Conservation (phyloP, 2,329 filamentous ascomycete genomes). For the Tolypocladium capitatum region DNA sequence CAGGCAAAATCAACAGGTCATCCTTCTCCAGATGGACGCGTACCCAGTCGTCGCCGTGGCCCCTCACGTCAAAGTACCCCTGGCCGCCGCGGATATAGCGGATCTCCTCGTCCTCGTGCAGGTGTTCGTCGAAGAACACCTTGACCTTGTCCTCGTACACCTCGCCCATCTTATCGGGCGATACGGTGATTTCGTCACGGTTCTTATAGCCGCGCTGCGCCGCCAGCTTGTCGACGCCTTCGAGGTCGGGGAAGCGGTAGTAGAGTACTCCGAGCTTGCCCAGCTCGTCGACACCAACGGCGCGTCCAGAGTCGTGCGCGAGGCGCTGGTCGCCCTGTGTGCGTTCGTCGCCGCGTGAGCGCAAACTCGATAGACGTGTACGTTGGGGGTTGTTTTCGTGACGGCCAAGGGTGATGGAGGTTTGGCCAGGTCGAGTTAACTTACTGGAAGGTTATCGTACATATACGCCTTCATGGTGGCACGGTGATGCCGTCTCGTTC, state of each 20-base stretch:
- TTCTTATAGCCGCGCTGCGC: conserved; percentile 74
- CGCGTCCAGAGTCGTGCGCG: conserved; percentile 71
- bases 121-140: conserved; percentile 84
- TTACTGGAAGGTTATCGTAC: conserved; percentile 41
- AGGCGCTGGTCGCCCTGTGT: conserved; percentile 84
- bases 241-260: conserved; percentile 50
- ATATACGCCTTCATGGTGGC: conserved; percentile 42
- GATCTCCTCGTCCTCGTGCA: conserved; percentile 98
- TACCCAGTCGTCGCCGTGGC: conserved; percentile 75
- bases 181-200: conserved; percentile 84
- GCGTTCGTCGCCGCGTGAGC: background rate
- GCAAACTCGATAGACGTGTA: background rate
- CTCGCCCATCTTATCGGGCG: conserved; percentile 70
- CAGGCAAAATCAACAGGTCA: conserved; percentile 85
- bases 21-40: conserved; percentile 71
- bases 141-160: conserved; percentile 90
- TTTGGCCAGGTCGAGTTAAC: conserved; percentile 12
- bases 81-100: conserved; percentile 79
- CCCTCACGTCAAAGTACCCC: conserved; percentile 88
- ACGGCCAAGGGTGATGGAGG: background rate
- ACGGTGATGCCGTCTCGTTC: background rate
- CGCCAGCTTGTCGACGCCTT: conserved; percentile 62
- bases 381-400: background rate
- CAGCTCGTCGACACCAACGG: conserved; percentile 53
- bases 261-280: conserved; percentile 68